Evolutionary conservation across 2,329 filamentous ascomycete species (phyloP).

Genomic region (Huntiella decipiens): DNA sequence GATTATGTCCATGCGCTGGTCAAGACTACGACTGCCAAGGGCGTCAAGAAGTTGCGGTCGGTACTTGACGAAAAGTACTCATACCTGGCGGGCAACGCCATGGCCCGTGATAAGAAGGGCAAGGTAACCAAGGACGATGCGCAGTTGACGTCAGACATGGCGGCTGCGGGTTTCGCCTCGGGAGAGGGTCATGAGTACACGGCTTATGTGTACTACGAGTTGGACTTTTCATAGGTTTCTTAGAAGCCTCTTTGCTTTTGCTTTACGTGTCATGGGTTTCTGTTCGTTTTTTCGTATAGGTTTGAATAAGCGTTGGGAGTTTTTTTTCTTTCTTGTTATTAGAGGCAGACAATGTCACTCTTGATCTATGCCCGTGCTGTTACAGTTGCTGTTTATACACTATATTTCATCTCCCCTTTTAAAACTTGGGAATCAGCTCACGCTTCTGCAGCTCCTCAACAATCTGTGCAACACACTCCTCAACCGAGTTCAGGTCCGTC

Average conservation of each 20-base stretch:
- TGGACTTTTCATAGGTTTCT: constrained; percentile 43
- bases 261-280: neutral
- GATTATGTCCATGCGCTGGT: constrained; percentile 75
- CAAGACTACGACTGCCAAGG: constrained; percentile 44
- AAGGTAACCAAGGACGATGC: constrained; percentile 80
- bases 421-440: constrained; percentile 21
- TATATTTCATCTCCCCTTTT: neutral
- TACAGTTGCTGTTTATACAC: too few relatives aligned
- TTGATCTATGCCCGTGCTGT: too few relatives aligned
- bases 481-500: constrained; percentile 64
- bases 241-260: neutral
- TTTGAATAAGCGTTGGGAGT: too few relatives aligned
- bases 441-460: constrained; percentile 57
- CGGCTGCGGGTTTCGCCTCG: constrained; percentile 47
- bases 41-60: constrained; percentile 58
- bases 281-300: neutral
- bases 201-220: constrained; percentile 92
- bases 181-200: constrained; percentile 72
- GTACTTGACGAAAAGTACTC: constrained; percentile 70
- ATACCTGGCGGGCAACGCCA: constrained; percentile 85
- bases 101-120: constrained; percentile 84
- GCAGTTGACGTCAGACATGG: constrained; percentile 61
- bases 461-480: constrained; percentile 77
- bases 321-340: too few relatives aligned
- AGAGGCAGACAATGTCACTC: too few relatives aligned